Conservation (phyloP, 768 basidiomycete genomes). For the Hypholoma sublateritium region DNA sequence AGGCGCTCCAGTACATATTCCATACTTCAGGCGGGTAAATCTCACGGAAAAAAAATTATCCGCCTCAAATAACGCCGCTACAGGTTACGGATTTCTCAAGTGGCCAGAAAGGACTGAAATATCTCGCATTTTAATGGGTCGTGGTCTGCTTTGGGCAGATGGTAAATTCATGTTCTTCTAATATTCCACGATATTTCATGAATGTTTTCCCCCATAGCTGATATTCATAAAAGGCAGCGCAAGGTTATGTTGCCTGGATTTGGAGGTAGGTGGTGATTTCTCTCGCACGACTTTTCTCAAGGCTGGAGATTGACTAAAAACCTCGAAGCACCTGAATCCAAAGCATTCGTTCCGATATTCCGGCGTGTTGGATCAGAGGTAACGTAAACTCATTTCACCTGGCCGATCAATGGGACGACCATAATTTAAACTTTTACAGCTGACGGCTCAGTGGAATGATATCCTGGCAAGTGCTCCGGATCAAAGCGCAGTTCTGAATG, state of each 20-base stretch:
- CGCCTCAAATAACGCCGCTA: slow-evolving; percentile 2
- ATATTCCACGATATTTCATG: not conserved
- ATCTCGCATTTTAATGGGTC: slow-evolving; percentile 49
- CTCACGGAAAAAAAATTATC: not conserved
- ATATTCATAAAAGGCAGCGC: slow-evolving; percentile 54
- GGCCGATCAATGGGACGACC: not conserved
- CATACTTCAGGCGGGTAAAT: slow-evolving; percentile 45
- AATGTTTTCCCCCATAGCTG: slow-evolving; percentile 21
- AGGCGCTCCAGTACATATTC: slow-evolving; percentile 57
- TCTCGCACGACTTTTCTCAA: not conserved
- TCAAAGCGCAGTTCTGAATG: slow-evolving; percentile 43
- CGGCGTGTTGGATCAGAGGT: slow-evolving; percentile 43
- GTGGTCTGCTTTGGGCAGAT: slow-evolving; percentile 55
- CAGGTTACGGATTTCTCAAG: slow-evolving; percentile 56
- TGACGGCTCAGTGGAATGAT: slow-evolving; percentile 52
- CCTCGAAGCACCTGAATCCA: slow-evolving; percentile 40
- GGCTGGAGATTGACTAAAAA: not conserved
- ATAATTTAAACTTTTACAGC: slow-evolving; percentile 25
- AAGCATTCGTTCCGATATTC: slow-evolving; percentile 51
- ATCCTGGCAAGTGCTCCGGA: slow-evolving; percentile 41
- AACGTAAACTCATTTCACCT: slow-evolving; percentile 15
- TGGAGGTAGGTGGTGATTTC: slow-evolving; percentile 33
- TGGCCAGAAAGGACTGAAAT: slow-evolving; percentile 50
- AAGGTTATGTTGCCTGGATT: slow-evolving; percentile 58
- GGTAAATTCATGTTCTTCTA: slow-evolving; percentile 27